These are phyloP conservation scores for Amphicarpaea edgeworthii DNA, from an alignment of 306 rosid genomes.

Conservation along the genomic window DNA sequence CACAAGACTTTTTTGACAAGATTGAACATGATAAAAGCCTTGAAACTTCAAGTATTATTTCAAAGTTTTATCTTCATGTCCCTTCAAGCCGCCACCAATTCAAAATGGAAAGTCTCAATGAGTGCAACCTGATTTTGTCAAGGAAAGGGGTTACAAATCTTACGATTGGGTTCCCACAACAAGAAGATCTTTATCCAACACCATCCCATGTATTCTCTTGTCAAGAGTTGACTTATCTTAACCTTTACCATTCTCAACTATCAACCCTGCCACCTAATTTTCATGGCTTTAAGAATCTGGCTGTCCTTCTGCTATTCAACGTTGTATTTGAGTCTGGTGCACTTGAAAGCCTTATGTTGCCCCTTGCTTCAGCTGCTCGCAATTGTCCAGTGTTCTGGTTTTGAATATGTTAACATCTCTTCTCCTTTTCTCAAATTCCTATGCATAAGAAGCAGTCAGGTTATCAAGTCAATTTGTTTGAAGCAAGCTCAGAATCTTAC, in stretches of 20 bases:
- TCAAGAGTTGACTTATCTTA: background rate
- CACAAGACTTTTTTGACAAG: rapidly evolving
- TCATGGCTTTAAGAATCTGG: slow-evolving; percentile 13
- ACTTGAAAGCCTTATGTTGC: slow-evolving; percentile 40
- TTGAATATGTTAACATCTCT: slow-evolving; percentile 9
- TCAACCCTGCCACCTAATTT: background rate
- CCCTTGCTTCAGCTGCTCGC: background rate
- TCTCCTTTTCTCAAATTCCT: slow-evolving; percentile 13
- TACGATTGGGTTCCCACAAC: background rate
- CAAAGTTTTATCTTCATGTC: background rate
- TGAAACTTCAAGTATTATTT: background rate
- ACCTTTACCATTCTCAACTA: background rate
- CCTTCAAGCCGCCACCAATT: rapidly evolving
- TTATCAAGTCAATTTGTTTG: slow-evolving; percentile 10
- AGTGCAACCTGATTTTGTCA: slow-evolving; percentile 34
- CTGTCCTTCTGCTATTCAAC: background rate
- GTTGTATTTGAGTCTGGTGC: background rate
- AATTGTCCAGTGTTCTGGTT: slow-evolving; percentile 8
- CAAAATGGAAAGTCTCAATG: background rate
- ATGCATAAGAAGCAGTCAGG: background rate
- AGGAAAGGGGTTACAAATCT: background rate
- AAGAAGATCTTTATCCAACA: background rate
- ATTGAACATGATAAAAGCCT: background rate
- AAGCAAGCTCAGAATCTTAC: slow-evolving; percentile 15
- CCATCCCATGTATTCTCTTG: slow-evolving; percentile 30